These are phyloP conservation scores for Porodaedalea pini DNA, from an alignment of 1,284 basidiomycete species.

Conservation along the genomic window DNA sequence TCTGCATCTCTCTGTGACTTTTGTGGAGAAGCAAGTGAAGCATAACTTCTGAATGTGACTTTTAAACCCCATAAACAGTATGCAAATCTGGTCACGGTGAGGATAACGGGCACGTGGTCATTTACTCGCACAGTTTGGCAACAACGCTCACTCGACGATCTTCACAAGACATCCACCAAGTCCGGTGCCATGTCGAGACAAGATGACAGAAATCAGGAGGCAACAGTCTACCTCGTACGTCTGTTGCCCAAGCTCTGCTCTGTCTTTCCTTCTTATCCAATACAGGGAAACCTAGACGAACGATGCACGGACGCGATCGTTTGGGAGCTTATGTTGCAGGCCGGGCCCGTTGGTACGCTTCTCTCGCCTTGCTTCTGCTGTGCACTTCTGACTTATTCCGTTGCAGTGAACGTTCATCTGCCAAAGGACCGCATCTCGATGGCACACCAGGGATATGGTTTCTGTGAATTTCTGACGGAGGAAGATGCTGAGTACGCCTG, in stretches of 20 bases:
- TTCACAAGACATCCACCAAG: no score
- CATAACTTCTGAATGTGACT: no score
- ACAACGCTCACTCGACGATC: no score
- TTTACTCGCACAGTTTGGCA: no score
- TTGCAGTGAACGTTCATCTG: slow-evolving; percentile 92
- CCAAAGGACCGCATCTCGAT: slow-evolving; percentile 99
- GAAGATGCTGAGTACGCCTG: slow-evolving; percentile 99
- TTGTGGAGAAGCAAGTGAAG: no score
- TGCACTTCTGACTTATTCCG: background rate
- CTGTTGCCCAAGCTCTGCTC: background rate
- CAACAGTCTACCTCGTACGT: slow-evolving; percentile 84
- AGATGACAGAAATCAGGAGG: slow-evolving; percentile 93
- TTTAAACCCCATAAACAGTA: no score
- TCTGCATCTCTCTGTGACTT: no score
- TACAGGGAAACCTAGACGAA: slow-evolving; percentile 94
- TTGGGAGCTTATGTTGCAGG: slow-evolving; percentile 99
- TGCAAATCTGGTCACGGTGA: no score
- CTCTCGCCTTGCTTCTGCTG: slow-evolving; percentile 7
- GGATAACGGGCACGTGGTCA: no score
- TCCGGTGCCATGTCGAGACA: slow-evolving; percentile 76
- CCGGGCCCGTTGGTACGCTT: slow-evolving; percentile 88
- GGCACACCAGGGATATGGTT: slow-evolving; percentile 97
- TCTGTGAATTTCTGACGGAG: slow-evolving; percentile 98
- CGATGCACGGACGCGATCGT: slow-evolving; percentile 89
- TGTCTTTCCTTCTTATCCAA: background rate